Conservation (phyloP, 257 asterid genomes). For the Lycium barbarum region DNA sequence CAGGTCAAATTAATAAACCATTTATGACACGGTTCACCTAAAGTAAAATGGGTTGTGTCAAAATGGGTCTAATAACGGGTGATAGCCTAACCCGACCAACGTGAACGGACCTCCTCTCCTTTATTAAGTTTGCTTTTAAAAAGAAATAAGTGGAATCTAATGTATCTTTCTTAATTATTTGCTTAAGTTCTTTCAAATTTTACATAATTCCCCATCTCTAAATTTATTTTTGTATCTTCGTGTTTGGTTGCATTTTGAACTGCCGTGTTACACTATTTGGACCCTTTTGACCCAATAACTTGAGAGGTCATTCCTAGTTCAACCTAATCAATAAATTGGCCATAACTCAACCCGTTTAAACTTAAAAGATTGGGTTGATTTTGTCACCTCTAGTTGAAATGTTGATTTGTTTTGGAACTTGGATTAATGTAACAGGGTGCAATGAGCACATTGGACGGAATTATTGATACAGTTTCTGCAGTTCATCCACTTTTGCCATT, state of each 20-base stretch:
- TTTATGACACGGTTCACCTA: not conserved
- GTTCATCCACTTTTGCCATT: conserved; percentile 45
- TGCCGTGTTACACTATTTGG: not conserved
- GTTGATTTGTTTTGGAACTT: not conserved
- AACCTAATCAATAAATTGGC: not conserved
- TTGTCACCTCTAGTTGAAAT: not conserved
- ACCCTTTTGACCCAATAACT: not conserved
- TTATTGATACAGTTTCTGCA: conserved; percentile 52
- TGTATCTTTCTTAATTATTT: too few relatives aligned
- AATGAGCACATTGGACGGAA: conserved; percentile 49
- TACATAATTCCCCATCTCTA: not conserved
- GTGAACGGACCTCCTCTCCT: not conserved
- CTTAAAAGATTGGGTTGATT: not conserved
- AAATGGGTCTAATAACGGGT: not conserved
- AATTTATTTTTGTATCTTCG: not conserved
- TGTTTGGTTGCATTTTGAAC: not conserved
- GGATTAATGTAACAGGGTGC: conserved; percentile 38
- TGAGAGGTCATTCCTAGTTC: not conserved
- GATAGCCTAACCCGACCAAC: not conserved
- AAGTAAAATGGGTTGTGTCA: not conserved
- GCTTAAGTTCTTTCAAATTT: not conserved
- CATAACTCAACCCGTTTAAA: not conserved
- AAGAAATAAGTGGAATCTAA: not conserved
- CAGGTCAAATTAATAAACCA: not conserved
- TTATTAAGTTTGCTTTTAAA: too few relatives aligned